These are phyloP conservation scores for Conringia planisiliqua DNA, from an alignment of 345 rosid genomes.

Conservation along the genomic window DNA sequence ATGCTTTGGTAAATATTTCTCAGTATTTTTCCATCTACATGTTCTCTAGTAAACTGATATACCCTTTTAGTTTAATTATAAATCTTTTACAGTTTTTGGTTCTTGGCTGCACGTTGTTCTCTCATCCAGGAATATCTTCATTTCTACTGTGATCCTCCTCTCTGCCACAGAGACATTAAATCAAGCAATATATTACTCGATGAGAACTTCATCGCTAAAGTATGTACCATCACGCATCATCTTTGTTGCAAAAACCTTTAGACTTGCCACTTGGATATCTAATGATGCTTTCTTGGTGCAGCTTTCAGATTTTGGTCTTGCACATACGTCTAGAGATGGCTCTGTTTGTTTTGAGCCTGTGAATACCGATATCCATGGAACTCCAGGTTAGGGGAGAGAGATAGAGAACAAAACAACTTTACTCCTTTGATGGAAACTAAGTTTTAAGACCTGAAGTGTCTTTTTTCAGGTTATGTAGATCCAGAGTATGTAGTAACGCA, in stretches of 20 bases:
- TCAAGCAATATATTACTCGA: conserved; percentile 92
- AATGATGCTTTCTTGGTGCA: conserved; percentile 32
- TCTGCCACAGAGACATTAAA: conserved; percentile 94
- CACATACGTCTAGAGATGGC: conserved; percentile 83
- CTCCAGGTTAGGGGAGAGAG: conserved; percentile 68
- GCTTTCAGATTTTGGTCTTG: conserved; percentile 98
- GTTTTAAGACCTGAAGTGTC: neutral
- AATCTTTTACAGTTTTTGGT: conserved; percentile 27
- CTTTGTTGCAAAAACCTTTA: neutral
- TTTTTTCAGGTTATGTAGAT: conserved; percentile 78
- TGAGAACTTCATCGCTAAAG: conserved; percentile 83
- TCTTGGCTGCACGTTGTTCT: conserved; percentile 33
- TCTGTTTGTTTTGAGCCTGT: conserved; percentile 86
- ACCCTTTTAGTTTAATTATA: conserved; percentile 4
- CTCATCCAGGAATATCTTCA: conserved; percentile 87
- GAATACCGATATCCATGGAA: conserved; percentile 78
- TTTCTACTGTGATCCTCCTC: conserved; percentile 90
- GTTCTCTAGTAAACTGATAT: conserved; percentile 13
- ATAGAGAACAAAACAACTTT: neutral
- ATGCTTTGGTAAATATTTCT: conserved; percentile 69
- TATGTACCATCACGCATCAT: conserved; percentile 16
- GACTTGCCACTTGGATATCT: neutral
- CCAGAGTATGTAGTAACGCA: conserved; percentile 85
- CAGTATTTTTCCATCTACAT: neutral
- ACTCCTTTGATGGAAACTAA: neutral